Base-by-base conservation (phyloP, 1,139 yeast genomes). In the Suhomyces yuchorum region DNA sequence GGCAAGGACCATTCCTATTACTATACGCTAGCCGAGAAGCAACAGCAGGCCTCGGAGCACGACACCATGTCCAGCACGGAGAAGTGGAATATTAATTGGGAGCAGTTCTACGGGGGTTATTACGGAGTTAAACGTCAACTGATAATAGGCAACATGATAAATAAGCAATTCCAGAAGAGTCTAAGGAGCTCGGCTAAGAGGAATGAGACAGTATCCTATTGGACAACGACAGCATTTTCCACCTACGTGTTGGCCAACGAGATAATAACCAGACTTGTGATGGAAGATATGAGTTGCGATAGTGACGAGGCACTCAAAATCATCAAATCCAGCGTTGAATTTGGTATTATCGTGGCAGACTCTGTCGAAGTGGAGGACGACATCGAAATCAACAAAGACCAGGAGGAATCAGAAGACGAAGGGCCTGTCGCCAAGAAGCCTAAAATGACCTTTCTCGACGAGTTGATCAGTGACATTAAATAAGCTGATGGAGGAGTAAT, bases 231-330 rank as follows among this genome's bases (percentile, higher is more conserved):
- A 18, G 79, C 80, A 44, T 86, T 84, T 57, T 63, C 77, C 2
- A 72, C 79, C 7, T 82, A 81, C 56, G 83, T 85, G 0, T 62
- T 86, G 20, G 84, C 88, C 11, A 85, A 86, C 40, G 92, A 86
- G 55, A 62, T 85, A 7, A 73, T 84, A 7, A 65, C 81, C 8
- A 63, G 81, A 37, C 56, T 84, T 41, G 75, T 80, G 3, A 71
- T 75, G 65, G 75, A 77, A 11, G 86, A 83, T 51, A 59, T 75
- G 56, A 52, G 60, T 0, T 57, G 70, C 14, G 56, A 53, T 15
- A 55, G 73, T n/a, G 71, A 67, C 1, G 65, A 66, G 19, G 85
- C 86, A 0, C 76, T 78, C 50, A 63, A 63, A 8, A 60, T 79
- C 17, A 66, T 84, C 56, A 67, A 64, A 36, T 62, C 66, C 1